Evolutionary conservation across 345 rosid genomes (phyloP), one percentile per base, ranked within the genome.

Genomic region (Citrus hindsii): DNA sequence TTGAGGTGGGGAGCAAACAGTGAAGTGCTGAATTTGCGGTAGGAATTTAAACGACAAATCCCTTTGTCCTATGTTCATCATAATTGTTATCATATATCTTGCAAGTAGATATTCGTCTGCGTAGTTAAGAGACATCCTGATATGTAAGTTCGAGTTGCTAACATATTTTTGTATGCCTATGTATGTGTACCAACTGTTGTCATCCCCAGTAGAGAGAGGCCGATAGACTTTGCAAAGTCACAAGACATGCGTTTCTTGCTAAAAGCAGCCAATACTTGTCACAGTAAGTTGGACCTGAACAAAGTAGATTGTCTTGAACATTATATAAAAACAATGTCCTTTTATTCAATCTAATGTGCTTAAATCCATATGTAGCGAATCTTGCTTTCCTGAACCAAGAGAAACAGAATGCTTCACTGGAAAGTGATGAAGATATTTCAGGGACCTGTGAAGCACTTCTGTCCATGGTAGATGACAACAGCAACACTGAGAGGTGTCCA

Each of bases 221-320:
- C 97, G 42, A 79, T 94, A 67, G 95, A 94, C 83, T 82, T 91
- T 82, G 90, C 98, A 60, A 87, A 86, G 83, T 91, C 98, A 12
- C 95, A 92, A 82, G 98, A 94, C 67, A 89, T 92, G 90, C 93
- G 98, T 59, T 90, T 90, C 85, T 82, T 92, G 77, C 97, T 94
- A 56, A 90, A 82, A 64, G 77, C 82, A 79, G 78, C 89, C 46
- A 86, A 85, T 79, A 87, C 89, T 82, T 89, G 82, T 79, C 87
- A 77, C 81, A 83, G 97, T 94, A 89, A 89, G 97, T 84, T 80
- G 62, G 71, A 75, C 22, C 25, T 67, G n/a, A 40, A 21, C 46
- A 32, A 33, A 40, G 19, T 73, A n/a, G 53, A 7, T 35, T 48
- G 14, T 9, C 13, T 22, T 62, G 37, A 61, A 9, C 30, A 64